Base-by-base conservation (phyloP, 2,329 filamentous ascomycete species). In the Monilinia laxa region DNA sequence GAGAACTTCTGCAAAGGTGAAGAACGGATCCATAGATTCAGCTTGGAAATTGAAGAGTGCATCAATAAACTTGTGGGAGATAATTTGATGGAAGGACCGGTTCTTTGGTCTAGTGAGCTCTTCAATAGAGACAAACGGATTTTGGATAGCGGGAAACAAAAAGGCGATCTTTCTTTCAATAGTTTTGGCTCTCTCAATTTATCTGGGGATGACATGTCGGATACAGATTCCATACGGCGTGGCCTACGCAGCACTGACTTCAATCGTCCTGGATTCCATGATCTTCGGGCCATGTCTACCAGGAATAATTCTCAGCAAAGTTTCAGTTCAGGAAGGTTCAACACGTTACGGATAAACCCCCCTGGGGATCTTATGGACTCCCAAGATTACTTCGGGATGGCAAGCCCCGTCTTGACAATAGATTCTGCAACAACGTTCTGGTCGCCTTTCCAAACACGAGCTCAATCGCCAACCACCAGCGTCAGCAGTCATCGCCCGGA, bases 1-100 rank as follows among this genome's bases (percentile, higher is more conserved):
- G 92, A 96, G 76, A 97, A 97, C 75, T 94, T 98, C 72, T 99
- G 95, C 79, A 90, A 88, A 72, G 95, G 94, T 7, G 95, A 99
- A 76, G 95, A 99, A 78, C 83, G 95, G 62, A 94, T 99, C 47
- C 95, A 98, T 76, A 88, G 93, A 14, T 95, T 99, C 77, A 95
- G 90, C 75, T 90, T 93, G 71, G 95, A 98, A 76, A 85, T 98
- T 38, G 90, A 94, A 73, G 90, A 87, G 69, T 96, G 92, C 74
- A 89, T 97, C 70, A 90, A 87, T 71, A 93, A 92, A 75, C 82
- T 98, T 10, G 89, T 96, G 40, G 92, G 92, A 38, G 91, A 96
- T 68, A 92, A 87, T 56, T 88, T 96, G 69, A 83, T 90, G 68
- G 91, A 96, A 49, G 91, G 91, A 0, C 93, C 94, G 0, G 91